These are phyloP conservation scores for Chrysoporthe cubensis DNA, from an alignment of 2,329 filamentous ascomycete genomes.

Conservation along the genomic window DNA sequence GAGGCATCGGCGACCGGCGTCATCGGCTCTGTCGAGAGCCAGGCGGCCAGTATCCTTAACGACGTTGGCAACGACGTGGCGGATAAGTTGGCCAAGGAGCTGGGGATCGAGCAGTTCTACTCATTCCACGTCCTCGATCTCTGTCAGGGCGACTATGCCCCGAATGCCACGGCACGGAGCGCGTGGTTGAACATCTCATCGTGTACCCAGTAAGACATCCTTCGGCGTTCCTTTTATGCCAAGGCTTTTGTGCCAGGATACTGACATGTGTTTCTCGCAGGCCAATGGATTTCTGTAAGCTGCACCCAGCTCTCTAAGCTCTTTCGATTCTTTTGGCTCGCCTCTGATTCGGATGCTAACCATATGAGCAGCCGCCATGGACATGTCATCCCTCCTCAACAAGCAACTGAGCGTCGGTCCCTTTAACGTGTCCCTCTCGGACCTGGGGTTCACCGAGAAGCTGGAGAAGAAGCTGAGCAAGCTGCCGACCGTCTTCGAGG, in stretches of 20 bases:
- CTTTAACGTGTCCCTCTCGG: slow-evolving; percentile 48
- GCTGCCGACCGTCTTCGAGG: slow-evolving; percentile 54
- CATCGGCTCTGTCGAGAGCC: slow-evolving; percentile 32
- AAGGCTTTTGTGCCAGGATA: not conserved
- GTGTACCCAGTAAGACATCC: slow-evolving; percentile 33
- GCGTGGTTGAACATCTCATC: slow-evolving; percentile 34
- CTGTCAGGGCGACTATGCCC: slow-evolving; percentile 39
- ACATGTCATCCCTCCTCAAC: slow-evolving; percentile 53
- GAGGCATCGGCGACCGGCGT: slow-evolving; percentile 26
- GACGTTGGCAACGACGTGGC: slow-evolving; percentile 41
- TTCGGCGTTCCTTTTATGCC: not conserved
- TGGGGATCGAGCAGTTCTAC: slow-evolving; percentile 42
- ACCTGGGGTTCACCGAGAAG: slow-evolving; percentile 49
- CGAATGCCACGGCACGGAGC: slow-evolving; percentile 32
- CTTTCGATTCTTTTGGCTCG: accelerated
- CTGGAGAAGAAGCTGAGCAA: slow-evolving; percentile 53
- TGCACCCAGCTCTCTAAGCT: not conserved
- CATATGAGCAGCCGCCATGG: slow-evolving; percentile 37
- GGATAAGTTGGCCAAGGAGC: slow-evolving; percentile 34
- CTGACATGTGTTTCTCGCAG: not conserved
- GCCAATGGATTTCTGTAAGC: slow-evolving; percentile 31
- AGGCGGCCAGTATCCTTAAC: slow-evolving; percentile 31
- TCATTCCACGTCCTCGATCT: slow-evolving; percentile 38
- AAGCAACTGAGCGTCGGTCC: slow-evolving; percentile 50
- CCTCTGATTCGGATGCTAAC: slow-evolving; percentile 5